Evolutionary conservation across 208 protist genomes (phyloP), one percentile per base, ranked within the genome.

Genomic region (Leishmania turanica): DNA sequence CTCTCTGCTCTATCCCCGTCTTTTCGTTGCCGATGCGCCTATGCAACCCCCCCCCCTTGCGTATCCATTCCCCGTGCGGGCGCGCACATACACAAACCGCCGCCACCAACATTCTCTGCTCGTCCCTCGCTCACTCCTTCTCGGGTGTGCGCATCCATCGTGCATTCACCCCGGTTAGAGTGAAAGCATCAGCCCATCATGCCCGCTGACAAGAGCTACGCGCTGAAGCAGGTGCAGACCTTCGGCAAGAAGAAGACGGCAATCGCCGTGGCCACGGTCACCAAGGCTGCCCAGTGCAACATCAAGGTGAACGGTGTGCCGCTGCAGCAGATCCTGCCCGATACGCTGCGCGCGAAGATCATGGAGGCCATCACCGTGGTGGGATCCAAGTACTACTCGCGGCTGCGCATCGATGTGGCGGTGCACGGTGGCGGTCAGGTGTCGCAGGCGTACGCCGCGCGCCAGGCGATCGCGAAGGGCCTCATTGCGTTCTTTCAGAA

Each of bases 401-500:
- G 95, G 85, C 89, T 99, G 75, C 98, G 99, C 93, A 99, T 99
- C 77, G 95, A 99, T 77, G 98, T 99, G 66, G 93, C 87, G 82
- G 97, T 99, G 64, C 94, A 94, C 72, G 99, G 99, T 96, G 99
- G 99, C 96, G 99, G 99, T 93, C 93, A 97, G 87, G 97, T 99
- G 64, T 90, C 99, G 60, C 99, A 99, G 95, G 95, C 99, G 73
- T 99, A 99, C 89, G 99, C 98, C 79, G 95, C 99, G 77, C 97
- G 99, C 80, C 99, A 99, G 97, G 99, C 99, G 66, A 99, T 99
- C 77, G 97, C 99, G 82, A 99, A 99, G 96, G 97, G 95, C 76
- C 85, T 99, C 77, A 91, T 99, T 77, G 99, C 99, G 83, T 99
- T 99, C 95, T 99, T 99, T 93, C 99, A 99, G 93, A 99, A 99